Conservation (phyloP, 257 asterid genomes). For the Ilex asprella region DNA sequence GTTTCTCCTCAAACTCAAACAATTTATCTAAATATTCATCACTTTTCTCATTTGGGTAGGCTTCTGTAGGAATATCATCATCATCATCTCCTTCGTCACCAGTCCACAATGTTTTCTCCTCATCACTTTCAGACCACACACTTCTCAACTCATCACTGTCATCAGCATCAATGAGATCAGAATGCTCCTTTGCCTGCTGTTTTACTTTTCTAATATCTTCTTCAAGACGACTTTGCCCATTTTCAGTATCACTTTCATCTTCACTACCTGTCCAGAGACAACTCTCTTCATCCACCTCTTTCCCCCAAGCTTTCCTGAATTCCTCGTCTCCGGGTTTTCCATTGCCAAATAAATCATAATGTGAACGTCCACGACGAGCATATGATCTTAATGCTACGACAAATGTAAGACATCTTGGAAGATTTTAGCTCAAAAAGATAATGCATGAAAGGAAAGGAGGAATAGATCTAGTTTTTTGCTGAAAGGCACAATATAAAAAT, state of each 20-base stretch:
- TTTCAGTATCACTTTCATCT: conserved; percentile 49
- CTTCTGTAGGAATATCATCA: conserved; percentile 62
- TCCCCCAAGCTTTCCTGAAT: conserved; percentile 73
- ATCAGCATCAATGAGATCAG: conserved; percentile 66
- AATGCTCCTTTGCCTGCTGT: conserved; percentile 45
- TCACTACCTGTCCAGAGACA: conserved; percentile 92
- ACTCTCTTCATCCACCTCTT: conserved; percentile 83
- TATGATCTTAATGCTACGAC: conserved; percentile 42
- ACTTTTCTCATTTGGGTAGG: conserved; percentile 70
- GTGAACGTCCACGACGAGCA: conserved; percentile 49
- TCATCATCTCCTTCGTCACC: conserved; percentile 83
- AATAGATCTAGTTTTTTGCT: too few species aligned
- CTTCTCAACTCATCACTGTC: conserved; percentile 77
- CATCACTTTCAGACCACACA: conserved; percentile 74
- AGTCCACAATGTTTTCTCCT: conserved; percentile 81
- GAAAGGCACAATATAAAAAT: too few species aligned
- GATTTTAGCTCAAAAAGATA: background rate
- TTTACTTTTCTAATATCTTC: conserved; percentile 77
- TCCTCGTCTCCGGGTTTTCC: conserved; percentile 58
- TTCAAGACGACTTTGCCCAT: conserved; percentile 44
- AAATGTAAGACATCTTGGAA: conserved; percentile 17
- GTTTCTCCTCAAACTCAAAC: conserved; percentile 83
- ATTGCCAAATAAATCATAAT: conserved; percentile 68
- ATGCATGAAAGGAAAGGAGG: too few species aligned
- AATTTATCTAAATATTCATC: conserved; percentile 59